Base-by-base conservation (phyloP, 2,329 filamentous ascomycete genomes). In the Trichoderma harzianum region DNA sequence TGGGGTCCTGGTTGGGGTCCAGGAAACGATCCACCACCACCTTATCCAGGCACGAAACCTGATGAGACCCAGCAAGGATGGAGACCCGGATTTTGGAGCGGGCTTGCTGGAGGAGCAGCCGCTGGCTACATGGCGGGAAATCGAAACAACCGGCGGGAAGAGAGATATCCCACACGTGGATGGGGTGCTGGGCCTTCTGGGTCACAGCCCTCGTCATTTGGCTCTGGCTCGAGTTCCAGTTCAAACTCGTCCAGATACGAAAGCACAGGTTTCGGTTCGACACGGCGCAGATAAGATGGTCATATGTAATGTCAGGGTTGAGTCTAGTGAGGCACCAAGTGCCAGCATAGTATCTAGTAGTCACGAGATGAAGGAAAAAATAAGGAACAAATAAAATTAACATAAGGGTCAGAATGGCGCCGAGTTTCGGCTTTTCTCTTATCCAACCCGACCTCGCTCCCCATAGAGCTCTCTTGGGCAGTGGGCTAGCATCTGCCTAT, bases 21-120 rank as follows among this genome's bases (percentile, higher is more conserved):
- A 28, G 83, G 84, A 3, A 78, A 88, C 61, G 84, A 87, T 28
- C 87, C 88, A 34, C 88, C 88, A 51, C 88, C 88, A 51, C 81
- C 78, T 3, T 82, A 82, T 73, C 80, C 80, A 1, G 81, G 82
- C 10, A 79, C 80, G 1, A 86, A 86, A 69, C 79, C 68, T 7
- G 67, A 72, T 36, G 63, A 28, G 26, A 32, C 30, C n/a, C 70
- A 64, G 66, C 70, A 69, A 60, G 70, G 65, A 1, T 94, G 91
- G 91, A 85, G 86, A 64, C 92, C 92, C 6, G 92, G 92, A 1
- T 94, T 94, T 81, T 94, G 92, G 92, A 87, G 84, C 21, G 92
- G 92, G 24, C 82, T 88, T n/a, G 86, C 88, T 0, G 87, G 87
- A 18, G 93, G 92, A 58, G 91, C 90, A 6, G 91, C 92, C 1